phyloP scores from a whole-genome alignment of 768 basidiomycete species.

The Panellus pusillus region DNA sequence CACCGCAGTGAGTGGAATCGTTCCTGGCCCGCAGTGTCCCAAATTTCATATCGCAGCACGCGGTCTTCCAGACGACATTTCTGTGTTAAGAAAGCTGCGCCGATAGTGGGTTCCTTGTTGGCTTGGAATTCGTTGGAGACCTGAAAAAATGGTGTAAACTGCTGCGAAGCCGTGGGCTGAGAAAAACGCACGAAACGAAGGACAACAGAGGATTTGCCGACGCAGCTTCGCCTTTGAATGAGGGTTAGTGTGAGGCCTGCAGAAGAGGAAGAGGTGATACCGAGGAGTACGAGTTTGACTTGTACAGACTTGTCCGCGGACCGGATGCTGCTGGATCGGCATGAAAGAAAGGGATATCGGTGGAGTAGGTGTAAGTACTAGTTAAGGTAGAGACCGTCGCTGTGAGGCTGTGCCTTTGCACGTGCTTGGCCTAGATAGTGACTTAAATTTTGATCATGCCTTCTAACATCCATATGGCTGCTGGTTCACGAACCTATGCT shows the following conservation, averaged over 20 bases:
- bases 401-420: background rate
- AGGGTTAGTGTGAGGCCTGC: constrained; percentile 2
- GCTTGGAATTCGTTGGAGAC: constrained; percentile 97
- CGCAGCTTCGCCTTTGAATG: constrained; percentile 83
- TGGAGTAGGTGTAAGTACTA: constrained; percentile 13
- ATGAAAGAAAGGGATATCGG: constrained; percentile 30
- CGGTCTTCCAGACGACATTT: constrained; percentile 95
- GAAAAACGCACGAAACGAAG: constrained; percentile 80
- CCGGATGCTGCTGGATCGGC: constrained; percentile 68
- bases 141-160: constrained; percentile 37
- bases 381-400: constrained; percentile 16
- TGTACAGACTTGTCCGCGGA: constrained; percentile 89
- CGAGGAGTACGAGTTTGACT: constrained; percentile 95
- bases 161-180: constrained; percentile 7
- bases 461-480: no score
- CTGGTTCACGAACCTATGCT: no score
- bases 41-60: constrained; percentile 92
- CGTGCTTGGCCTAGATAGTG: no score
- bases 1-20: constrained; percentile 95
- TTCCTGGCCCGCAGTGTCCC: constrained; percentile 96
- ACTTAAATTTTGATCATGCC: no score
- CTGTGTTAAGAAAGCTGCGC: constrained; percentile 93
- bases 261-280: constrained; percentile 43
- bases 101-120: constrained; percentile 98
- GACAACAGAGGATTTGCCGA: constrained; percentile 98